Evolutionary conservation across 1,284 basidiomycete species (phyloP), one percentile per base, ranked within the genome.

Genomic region (Grifola frondosa): DNA sequence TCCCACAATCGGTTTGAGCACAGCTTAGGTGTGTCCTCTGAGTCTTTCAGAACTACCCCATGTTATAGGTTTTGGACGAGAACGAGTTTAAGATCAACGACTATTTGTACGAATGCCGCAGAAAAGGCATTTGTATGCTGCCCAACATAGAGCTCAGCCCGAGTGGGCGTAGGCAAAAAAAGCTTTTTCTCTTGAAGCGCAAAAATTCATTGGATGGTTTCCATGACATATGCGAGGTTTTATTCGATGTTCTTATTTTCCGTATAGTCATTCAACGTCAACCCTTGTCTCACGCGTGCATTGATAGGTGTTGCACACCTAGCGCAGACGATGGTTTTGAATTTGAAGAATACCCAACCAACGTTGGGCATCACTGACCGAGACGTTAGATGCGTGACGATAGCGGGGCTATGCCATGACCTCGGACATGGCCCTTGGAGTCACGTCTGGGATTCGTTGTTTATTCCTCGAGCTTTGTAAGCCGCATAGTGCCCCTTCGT

Each of bases 1-100:
- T 75, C 81, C 0, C 88, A 91, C 57, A 89, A 81, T 50, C 75
- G 88, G 0, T 90, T 91, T 49, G 88, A 91, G 55, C 88, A 91
- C 57, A 82, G 77, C 49, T 67, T 91, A 15, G 88, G 87, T 85
- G 44, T 35, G 74, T 48, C 13, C 11, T 7, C 37, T 24, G 37
- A 25, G 21, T 22, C 29, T 19, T 45, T 19, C 21, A 43, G 4
- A n/a, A n/a, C n/a, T n/a, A n/a, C n/a, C n/a, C n/a, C 24, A 10
- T 17, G n/a, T 9, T n/a, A 31, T 17, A 26, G 12, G n/a, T 26
- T 11, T 7, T 16, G 22, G 38, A 12, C 24, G 35, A 13, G 30
- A n/a, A 16, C 19, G 1, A 4, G 19, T 16, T 17, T 15, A 19
- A 15, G 13, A 24, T 6, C 22, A 16, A 22, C 32, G 32, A 20